Percentiles rank a stretch among this genome's conserved stretches.
Conservation (phyloP, 1,284 basidiomycete species). For the Inonotus hispidus region DNA sequence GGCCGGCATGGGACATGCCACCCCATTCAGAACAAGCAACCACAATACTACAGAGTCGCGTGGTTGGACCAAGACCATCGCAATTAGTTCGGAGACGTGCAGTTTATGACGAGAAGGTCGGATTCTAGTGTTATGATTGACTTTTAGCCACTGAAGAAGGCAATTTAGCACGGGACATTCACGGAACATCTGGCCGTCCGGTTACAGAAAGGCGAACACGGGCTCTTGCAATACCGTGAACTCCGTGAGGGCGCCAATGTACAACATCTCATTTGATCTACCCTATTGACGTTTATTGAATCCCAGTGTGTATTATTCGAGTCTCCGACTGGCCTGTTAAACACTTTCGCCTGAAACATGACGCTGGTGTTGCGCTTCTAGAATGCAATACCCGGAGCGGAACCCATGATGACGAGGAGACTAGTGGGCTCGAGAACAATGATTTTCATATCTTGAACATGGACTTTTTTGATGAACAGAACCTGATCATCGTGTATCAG, state of each 20-base stretch:
- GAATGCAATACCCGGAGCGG: constrained; percentile 33
- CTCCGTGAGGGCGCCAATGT: constrained; percentile 11
- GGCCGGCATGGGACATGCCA: constrained; percentile 26
- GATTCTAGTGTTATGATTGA: constrained; percentile 9
- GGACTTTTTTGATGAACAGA: constrained; percentile 74
- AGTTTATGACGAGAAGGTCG: constrained; percentile 33
- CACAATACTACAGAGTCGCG: constrained; percentile 1
- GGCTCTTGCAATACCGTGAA: constrained; percentile 9
- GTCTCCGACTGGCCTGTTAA: constrained; percentile 40
- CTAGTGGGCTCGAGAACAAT: constrained; percentile 26
- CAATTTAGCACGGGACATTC: constrained; percentile 3
- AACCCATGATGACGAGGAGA: constrained; percentile 12
- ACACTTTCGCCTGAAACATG: constrained; percentile 31
- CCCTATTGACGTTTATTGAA: constrained; percentile 3
- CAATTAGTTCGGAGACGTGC: constrained; percentile 37
- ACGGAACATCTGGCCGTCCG: constrained; percentile 16
- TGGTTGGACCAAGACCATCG: constrained; percentile 4
- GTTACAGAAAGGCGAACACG: constrained; percentile 13
- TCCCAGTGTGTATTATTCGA: constrained; percentile 48
- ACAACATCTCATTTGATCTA: not conserved
- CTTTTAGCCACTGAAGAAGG: constrained; percentile 17
- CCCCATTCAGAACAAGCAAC: constrained; percentile 24
- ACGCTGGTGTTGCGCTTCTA: constrained; percentile 43
- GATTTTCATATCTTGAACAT: constrained; percentile 51
- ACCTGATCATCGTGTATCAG: constrained; percentile 55